Evolutionary conservation across 805 yeast genomes (phyloP), one percentile per base, ranked within the genome.

Genomic region (Metschnikowia baotianmanensis): DNA sequence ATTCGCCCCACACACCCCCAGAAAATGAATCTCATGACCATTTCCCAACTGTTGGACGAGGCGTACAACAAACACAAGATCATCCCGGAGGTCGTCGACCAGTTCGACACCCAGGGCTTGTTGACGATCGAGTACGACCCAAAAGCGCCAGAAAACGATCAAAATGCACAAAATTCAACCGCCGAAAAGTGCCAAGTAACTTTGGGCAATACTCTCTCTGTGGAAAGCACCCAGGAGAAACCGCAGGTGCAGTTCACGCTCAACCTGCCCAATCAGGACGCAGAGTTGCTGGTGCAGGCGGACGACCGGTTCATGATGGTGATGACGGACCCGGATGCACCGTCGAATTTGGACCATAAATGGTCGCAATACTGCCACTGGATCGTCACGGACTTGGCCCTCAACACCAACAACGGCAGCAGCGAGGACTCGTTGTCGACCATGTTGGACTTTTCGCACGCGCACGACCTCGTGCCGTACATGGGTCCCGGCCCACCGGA

Each of bases 311-410:
- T 84, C 65, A 79, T 93, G 9, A 65, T 90, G 50, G 85, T 86
- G 3, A 52, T 89, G 50, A 90, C 96, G 6, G 96, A 89, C 62
- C 97, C 97, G 1, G 96, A 89, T 68, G 96, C 96, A 6, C 97
- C 97, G 11, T 77, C 89, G 3, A 75, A 80, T 51, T 72, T 76
- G 3, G 96, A 89, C 60, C 79, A 82, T 56, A 86, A 81, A 58
- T 88, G 95, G 95, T 82, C 93, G 3, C 96, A 89, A 62, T 89
- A 71, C 59, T 80, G 84, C 39, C 97, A 89, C 65, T 86, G 78
- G 72, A 67, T 89, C 28, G 65, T 72, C 23, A 63, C 79, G 2
- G 82, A 82, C 50, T 71, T 82, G 52, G 56, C 65, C 30, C 63
- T 79, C 52, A 67, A 65, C 38, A 61, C 67, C 16, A 49, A 43